phyloP scores from a whole-genome alignment of 306 rosid genomes.

The Sesbania bispinosa region DNA sequence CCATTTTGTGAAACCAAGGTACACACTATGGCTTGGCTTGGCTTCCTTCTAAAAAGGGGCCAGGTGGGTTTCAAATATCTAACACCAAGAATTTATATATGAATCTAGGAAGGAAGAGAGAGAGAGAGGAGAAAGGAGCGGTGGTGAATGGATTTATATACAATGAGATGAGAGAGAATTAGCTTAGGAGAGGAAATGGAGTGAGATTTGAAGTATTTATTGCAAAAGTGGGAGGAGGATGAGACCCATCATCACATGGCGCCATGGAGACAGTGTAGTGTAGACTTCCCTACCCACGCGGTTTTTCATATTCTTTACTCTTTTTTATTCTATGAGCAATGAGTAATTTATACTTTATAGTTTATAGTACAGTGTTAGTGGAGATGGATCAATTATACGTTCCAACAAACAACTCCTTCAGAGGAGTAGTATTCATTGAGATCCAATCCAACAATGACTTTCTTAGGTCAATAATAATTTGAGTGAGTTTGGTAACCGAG shows the following conservation, averaged over 20 bases:
- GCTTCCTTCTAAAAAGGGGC: not conserved
- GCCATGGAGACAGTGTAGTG: slow-evolving; percentile 7
- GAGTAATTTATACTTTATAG: too few species aligned
- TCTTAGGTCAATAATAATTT: slow-evolving; percentile 21
- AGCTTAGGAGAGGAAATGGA: not conserved
- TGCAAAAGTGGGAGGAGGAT: slow-evolving; percentile 2
- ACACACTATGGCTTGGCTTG: not conserved
- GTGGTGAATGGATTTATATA: slow-evolving; percentile 10
- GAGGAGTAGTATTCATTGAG: not conserved
- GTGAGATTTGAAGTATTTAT: slow-evolving; percentile 40
- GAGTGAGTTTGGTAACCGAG: slow-evolving; percentile 7
- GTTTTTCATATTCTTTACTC: not conserved
- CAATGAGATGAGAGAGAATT: not conserved
- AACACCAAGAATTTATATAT: not conserved
- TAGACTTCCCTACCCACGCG: slow-evolving; percentile 27
- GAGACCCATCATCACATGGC: slow-evolving; percentile 41
- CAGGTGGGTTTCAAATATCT: not conserved
- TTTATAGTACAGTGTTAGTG: slow-evolving; percentile 5
- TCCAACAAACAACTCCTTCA: not conserved
- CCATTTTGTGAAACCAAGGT: slow-evolving; percentile 50
- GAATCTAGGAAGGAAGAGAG: too few species aligned
- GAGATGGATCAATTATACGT: not conserved
- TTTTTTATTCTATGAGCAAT: not conserved
- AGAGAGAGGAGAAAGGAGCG: not conserved
- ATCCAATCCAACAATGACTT: not conserved